A percentile compares a stretch with the other conserved stretches of the same genome.
These are phyloP conservation scores for Pseudogymnoascus verrucosus DNA, from an alignment of 2,329 filamentous ascomycete genomes.

Conservation along the genomic window DNA sequence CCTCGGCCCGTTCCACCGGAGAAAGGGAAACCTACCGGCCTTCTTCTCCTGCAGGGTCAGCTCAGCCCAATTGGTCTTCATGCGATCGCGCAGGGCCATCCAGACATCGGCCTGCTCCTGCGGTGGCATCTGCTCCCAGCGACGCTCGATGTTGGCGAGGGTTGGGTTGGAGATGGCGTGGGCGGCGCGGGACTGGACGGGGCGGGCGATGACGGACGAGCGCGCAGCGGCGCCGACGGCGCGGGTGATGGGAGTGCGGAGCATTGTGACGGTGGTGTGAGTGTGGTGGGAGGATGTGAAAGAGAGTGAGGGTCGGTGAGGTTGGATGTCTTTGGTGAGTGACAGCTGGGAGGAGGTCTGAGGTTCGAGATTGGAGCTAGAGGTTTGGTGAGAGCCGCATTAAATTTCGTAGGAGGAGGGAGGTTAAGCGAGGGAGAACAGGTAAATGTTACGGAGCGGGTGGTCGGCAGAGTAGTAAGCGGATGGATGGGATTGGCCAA, in stretches of 20 bases:
- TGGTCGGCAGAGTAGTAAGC: constrained; percentile 6
- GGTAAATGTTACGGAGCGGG: constrained; percentile 1
- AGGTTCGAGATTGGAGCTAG: constrained; percentile 8
- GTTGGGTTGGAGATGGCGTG: constrained; percentile 98
- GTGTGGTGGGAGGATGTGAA: constrained; percentile 9
- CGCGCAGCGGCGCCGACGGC: constrained; percentile 40
- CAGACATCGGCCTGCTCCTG: constrained; percentile 99
- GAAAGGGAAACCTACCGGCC: constrained; percentile 62
- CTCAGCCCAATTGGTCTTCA: constrained; percentile 97
- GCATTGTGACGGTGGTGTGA: constrained; percentile 15
- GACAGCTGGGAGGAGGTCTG: neutral
- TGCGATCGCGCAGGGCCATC: constrained; percentile 96
- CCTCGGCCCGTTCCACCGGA: neutral
- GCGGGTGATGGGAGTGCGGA: constrained; percentile 34
- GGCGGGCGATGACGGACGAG: constrained; percentile 2
- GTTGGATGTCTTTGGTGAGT: neutral
- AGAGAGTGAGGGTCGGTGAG: constrained; percentile 7
- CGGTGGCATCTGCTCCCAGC: constrained; percentile 96
- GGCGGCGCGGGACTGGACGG: constrained; percentile 37
- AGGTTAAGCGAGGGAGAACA: constrained; percentile 6
- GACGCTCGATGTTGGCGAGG: constrained; percentile 96
- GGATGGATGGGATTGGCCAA: neutral
- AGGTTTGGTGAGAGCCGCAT: constrained; percentile 1
- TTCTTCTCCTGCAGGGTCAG: constrained; percentile 97
- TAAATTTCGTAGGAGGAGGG: constrained; percentile 9